A percentile compares a stretch with the other conserved stretches of the same genome.
Evolutionary conservation across 495 filamentous ascomycete genomes (phyloP).

Genomic region (Aspergillus haitiensis): DNA sequence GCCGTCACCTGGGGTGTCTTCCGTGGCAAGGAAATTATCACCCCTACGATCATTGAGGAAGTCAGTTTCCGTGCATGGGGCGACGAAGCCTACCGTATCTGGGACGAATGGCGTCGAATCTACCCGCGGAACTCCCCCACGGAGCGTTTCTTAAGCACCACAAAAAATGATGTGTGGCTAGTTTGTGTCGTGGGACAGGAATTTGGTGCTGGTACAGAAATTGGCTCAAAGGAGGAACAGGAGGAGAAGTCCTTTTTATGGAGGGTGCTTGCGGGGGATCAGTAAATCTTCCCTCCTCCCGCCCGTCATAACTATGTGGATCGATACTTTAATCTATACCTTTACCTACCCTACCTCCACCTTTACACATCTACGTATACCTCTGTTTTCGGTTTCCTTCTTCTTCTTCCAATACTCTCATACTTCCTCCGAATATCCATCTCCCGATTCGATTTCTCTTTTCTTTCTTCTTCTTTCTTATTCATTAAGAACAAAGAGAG

Average conservation of each 20-base stretch:
- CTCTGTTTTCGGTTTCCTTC: no score
- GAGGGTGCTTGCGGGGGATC: conserved; percentile 38
- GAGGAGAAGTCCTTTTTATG: conserved; percentile 48
- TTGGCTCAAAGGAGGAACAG: conserved; percentile 45
- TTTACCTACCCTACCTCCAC: no score
- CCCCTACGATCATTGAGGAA: conserved; percentile 96
- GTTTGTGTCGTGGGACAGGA: conserved; percentile 90
- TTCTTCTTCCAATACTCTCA: no score
- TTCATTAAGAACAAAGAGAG: not conserved
- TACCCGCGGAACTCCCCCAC: conserved; percentile 68
- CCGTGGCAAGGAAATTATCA: conserved; percentile 93
- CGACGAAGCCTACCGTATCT: conserved; percentile 95
- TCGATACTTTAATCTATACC: conserved; percentile 2
- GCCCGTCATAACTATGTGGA: not conserved
- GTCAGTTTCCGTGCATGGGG: conserved; percentile 93
- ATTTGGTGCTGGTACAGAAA: conserved; percentile 54
- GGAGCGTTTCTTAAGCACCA: conserved; percentile 62
- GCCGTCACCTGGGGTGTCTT: conserved; percentile 98
- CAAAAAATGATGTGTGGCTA: conserved; percentile 74
- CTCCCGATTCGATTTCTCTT: no score
- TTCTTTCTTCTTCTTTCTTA: not conserved
- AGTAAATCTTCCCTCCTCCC: conserved; percentile 12
- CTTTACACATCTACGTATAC: no score
- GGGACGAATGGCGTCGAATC: conserved; percentile 88
- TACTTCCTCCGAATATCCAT: not conserved